Evolutionary conservation across 805 yeast species (phyloP), one percentile per base, ranked within the genome.

Genomic region (Hermanozyma aechmeae): DNA sequence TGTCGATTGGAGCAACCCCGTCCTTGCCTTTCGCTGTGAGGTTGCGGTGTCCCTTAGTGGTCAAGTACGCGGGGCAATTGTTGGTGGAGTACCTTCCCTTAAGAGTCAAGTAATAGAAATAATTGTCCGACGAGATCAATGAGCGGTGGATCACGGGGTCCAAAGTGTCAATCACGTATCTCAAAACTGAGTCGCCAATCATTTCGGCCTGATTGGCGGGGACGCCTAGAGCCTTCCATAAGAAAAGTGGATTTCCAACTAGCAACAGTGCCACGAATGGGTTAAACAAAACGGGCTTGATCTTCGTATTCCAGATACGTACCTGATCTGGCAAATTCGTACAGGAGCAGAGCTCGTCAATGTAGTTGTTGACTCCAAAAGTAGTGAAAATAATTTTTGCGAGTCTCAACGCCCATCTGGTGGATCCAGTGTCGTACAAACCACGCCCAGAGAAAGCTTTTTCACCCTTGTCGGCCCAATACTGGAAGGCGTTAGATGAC

Each of bases 201-300:
- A 83, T 71, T 16, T 73, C 61, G 5, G 92, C 86, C 58, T 82
- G 94, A 48, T 83, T 82, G 6, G 77, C 73, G 5, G 93, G 94
- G 26, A 82, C 94, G n/a, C 94, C 93, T 15, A 83, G 63, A 0
- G 93, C 93, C 50, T 79, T 81, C 94, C 94, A 82, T 33, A 83
- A 61, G 50, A 82, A 82, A n/a, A 81, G 51, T 13, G 89, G 87
- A 51, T 82, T 83, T n/a, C 86, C 86, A 24, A 83, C 69, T 28
- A 83, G 58, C 16, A 79, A 45, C 28, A 72, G 71, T 12, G 81
- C 75, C 31, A 81, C 77, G 28, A 79, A 41, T 13, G 83, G 81
- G 45, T 78, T 79, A 56, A 80, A 72, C 27, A 83, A 61, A 4
- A 79, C 71, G 4, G 92, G 92, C 38, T 75, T 72, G 31, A 82